These are phyloP conservation scores for Penicillium parvum DNA, from an alignment of 495 filamentous ascomycete species.

Conservation along the genomic window DNA sequence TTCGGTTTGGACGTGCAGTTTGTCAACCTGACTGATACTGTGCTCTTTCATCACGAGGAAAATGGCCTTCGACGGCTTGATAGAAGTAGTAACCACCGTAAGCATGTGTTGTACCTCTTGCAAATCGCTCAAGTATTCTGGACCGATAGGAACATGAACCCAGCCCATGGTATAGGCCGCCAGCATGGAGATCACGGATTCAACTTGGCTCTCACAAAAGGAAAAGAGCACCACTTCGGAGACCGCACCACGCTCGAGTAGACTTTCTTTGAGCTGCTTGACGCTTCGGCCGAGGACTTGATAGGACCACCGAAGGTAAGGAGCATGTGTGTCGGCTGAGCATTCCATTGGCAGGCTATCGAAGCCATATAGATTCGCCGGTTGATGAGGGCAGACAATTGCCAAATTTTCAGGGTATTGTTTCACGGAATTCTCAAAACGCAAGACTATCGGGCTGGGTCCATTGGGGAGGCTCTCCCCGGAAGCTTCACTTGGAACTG, in stretches of 20 bases:
- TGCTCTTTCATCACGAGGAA: background rate
- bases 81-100: background rate
- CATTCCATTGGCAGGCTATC: background rate
- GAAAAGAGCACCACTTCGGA: background rate
- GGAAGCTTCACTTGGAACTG: background rate
- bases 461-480: background rate
- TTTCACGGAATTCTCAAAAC: background rate
- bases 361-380: background rate
- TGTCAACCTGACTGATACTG: background rate
- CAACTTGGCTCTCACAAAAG: background rate
- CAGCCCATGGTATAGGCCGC: background rate
- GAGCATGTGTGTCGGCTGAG: background rate
- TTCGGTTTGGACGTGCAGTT: background rate
- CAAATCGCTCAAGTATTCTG: background rate
- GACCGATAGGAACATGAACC: background rate
- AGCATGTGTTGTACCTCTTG: background rate
- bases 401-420: background rate
- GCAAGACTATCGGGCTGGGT: background rate
- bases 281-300: background rate
- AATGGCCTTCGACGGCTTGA: background rate
- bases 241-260: background rate
- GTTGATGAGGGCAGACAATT: background rate
- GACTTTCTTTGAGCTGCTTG: background rate
- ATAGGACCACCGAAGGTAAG: background rate
- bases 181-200: background rate